A percentile compares a stretch with the other conserved stretches of the same genome.
Conservation (phyloP, 306 rosid genomes). For the Sicyos baderoa region DNA sequence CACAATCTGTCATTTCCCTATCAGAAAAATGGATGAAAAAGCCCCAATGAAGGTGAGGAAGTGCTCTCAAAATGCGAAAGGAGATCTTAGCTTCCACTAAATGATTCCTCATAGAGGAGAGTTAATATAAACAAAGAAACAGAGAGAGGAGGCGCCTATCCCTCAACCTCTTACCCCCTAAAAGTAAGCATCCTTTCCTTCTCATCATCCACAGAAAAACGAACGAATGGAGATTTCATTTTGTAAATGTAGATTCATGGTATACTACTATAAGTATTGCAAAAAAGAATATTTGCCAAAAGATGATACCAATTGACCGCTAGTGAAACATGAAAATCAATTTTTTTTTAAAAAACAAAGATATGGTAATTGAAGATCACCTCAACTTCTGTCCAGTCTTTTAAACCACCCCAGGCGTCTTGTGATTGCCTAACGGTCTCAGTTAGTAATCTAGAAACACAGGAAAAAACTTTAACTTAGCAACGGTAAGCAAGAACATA, state of each 20-base stretch:
- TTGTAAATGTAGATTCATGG: background rate
- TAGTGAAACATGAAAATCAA: slow-evolving; percentile 10
- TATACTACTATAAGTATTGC: background rate
- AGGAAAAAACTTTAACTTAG: background rate
- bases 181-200: background rate
- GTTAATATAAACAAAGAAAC: background rate
- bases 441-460: slow-evolving; percentile 51
- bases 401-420: slow-evolving; percentile 54
- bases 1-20: background rate
- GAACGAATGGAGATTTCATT: background rate
- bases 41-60: background rate
- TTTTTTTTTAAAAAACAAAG: background rate
- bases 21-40: background rate
- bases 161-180: background rate
- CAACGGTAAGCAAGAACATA: background rate
- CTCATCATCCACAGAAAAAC: background rate
- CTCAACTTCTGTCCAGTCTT: slow-evolving; percentile 88
- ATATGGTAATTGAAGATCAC: slow-evolving; percentile 23
- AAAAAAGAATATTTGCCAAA: background rate
- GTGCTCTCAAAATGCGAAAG: background rate
- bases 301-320: background rate
- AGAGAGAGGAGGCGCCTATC: background rate
- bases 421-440: slow-evolving; percentile 77
- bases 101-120: background rate
- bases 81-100: background rate